A percentile compares a stretch with the other conserved stretches of the same genome.
These are phyloP conservation scores for Brassica hybrid DNA, from an alignment of 441 rosid genomes.

Conservation along the genomic window DNA sequence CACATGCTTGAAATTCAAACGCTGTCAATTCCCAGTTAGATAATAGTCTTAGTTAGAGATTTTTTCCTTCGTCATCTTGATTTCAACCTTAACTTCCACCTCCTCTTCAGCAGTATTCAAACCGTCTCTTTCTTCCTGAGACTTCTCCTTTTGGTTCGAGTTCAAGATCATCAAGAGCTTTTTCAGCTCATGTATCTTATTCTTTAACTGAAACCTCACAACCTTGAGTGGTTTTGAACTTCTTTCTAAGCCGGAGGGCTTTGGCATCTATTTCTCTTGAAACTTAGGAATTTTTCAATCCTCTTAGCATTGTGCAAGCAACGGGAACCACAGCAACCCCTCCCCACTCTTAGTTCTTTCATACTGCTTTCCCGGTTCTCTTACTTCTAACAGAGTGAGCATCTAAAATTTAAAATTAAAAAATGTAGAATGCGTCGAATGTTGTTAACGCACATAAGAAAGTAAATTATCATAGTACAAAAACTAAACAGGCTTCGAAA, in stretches of 20 bases:
- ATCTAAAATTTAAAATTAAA: background rate
- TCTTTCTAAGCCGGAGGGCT: background rate
- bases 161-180: constrained; percentile 6
- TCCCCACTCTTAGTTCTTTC: background rate
- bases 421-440: too few species aligned
- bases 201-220: constrained; percentile 39
- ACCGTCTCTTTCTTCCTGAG: constrained; percentile 20
- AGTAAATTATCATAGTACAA: background rate
- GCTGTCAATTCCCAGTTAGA: constrained; percentile 23
- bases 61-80: constrained; percentile 40
- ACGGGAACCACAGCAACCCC: background rate
- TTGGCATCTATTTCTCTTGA: background rate
- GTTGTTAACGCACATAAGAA: background rate
- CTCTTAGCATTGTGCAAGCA: background rate
- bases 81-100: constrained; percentile 33
- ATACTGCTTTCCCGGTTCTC: background rate
- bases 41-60: constrained; percentile 26
- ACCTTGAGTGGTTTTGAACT: constrained; percentile 38
- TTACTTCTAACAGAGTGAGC: background rate
- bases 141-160: constrained; percentile 22
- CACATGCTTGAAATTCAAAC: constrained; percentile 21
- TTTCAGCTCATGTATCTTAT: constrained; percentile 28
- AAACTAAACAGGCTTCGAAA: background rate
- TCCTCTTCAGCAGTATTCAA: constrained; percentile 10
- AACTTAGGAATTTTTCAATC: background rate